Evolutionary conservation across 441 rosid species (phyloP), one percentile per base, ranked within the genome.

Genomic region (Aleurites moluccanus): DNA sequence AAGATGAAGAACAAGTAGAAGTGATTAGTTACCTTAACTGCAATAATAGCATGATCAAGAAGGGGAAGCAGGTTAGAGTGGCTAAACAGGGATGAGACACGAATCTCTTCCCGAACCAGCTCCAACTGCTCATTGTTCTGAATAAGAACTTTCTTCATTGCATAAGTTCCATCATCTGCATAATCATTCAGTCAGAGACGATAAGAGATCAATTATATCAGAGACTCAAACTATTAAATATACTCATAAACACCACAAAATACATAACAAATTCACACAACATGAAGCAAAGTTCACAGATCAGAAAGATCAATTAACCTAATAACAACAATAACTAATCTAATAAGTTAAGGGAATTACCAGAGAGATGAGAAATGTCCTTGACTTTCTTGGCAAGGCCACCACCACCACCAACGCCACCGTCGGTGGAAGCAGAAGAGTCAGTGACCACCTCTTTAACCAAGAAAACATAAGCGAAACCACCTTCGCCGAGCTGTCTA

Each of bases 401-500:
- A 49, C 72, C 53, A 16, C 72, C 53, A 16, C 27, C 49, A 35
- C 52, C 78, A 23, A 21, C 65, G 35, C 91, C 71, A 42, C 61
- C 25, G 25, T 16, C 62, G 18, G 74, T 52, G 62, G 75, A 84
- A 13, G 92, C 77, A 40, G 99, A 76, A 64, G 87, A 67, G 76
- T 90, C 93, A 75, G 85, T 65, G 67, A 80, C 63, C 65, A 89
- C 81, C 84, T 96, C 99, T 83, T 94, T 91, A 49, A 96, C 98
- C 81, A 94, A 60, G 75, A 47, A 94, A 4, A 96, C 98, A 53
- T 82, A 94, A 1, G 98, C 98, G 83, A 94, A 96, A 8, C 98
- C 99, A 53, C 99, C 99, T 80, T 94, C 99, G 8, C 99, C 99
- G 21, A 96, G 92, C 94, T 96, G 98, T 86, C 96, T 85, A 62